Base-by-base conservation (phyloP, 2,329 filamentous ascomycete species). In the Alternaria gaisen region DNA sequence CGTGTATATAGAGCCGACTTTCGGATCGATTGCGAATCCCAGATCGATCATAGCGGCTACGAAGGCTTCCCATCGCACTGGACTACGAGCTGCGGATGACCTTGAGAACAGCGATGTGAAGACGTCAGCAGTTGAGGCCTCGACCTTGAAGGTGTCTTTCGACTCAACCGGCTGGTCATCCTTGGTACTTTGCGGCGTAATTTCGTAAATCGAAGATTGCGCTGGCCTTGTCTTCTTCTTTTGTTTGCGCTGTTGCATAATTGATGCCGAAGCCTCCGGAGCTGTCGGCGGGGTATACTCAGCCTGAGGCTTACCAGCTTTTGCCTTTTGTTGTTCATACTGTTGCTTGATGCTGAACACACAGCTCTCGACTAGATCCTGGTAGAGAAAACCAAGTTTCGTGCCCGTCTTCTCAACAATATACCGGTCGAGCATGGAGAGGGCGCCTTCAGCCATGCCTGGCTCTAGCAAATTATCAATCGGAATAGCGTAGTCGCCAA, bases 401-500 rank as follows among this genome's bases (percentile, higher is more conserved):
- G 47, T 53, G 4, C 55, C 55, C 2, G 75, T 63, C 26, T 80
- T 80, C 0, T 80, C 70, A 1, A 72, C 36, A 3, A 85, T 57
- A 46, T 81, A 81, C 10, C 65, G 22, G 36, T 83, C 75, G 0
- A 85, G 71, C 20, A 40, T 11, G 26, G 26, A 67, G 5, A 84
- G 65, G 2, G 82, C 80, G 0, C 60, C 62, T 3, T 72, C 61
- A 0, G 80, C 72, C 72, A 81, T 75, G 0, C 76, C 79, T 0
- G 80, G 80, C 53, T 83, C 77, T 0, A 79, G 60, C 0, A 85
- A 74, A 8, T 82, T 81, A 44, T 80, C 74, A 4, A 83, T 80
- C 0, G 82, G 82, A 4, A 78, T 67, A 1, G 67, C 80, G 56
- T 77, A 83, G 24, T 80, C 74, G 1, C 69, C 59, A 14, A 58